Evolutionary conservation across 192 early-diverging fungal genomes (phyloP).

Genomic region (Chytriomyces hyalinus): DNA sequence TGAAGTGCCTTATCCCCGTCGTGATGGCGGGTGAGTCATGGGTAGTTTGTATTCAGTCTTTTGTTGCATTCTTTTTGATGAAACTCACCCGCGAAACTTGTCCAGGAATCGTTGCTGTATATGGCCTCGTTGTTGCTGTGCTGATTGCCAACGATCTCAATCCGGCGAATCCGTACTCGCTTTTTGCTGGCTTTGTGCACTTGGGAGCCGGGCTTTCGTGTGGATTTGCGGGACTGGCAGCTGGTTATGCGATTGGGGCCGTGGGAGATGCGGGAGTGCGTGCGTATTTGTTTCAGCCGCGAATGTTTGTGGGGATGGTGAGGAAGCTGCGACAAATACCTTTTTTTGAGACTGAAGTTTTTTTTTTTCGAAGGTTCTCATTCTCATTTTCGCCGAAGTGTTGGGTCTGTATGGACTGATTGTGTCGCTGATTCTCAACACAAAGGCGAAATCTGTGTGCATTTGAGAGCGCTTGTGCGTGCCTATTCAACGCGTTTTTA

Average conservation of each 20-base stretch:
- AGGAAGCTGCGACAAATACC: neutral
- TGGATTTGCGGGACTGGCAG: conserved; percentile 89
- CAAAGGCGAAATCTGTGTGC: conserved; percentile 64
- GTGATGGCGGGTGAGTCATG: conserved; percentile 74
- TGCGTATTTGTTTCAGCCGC: conserved; percentile 87
- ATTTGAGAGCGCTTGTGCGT: neutral
- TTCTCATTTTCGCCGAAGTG: conserved; percentile 99
- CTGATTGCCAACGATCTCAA: conserved; percentile 68
- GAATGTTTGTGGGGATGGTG: conserved; percentile 90
- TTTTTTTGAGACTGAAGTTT: neutral
- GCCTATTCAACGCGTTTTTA: neutral
- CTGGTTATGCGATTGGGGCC: conserved; percentile 95
- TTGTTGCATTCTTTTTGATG: neutral
- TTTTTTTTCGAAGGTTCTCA: conserved; percentile 64
- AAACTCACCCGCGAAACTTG: neutral
- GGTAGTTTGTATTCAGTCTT: too few species aligned
- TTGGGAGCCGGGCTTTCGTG: conserved; percentile 91
- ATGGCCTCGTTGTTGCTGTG: conserved; percentile 96
- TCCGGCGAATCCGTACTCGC: conserved; percentile 47
- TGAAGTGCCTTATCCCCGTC: conserved; percentile 82
- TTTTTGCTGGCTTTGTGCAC: conserved; percentile 85
- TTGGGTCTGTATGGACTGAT: conserved; percentile 92
- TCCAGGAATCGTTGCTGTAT: conserved; percentile 95
- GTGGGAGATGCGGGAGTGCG: conserved; percentile 96
- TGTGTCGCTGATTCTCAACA: conserved; percentile 89